Evolutionary conservation across 768 basidiomycete genomes (phyloP), one percentile per base, ranked within the genome.

Genomic region (Hypholoma sublateritium): DNA sequence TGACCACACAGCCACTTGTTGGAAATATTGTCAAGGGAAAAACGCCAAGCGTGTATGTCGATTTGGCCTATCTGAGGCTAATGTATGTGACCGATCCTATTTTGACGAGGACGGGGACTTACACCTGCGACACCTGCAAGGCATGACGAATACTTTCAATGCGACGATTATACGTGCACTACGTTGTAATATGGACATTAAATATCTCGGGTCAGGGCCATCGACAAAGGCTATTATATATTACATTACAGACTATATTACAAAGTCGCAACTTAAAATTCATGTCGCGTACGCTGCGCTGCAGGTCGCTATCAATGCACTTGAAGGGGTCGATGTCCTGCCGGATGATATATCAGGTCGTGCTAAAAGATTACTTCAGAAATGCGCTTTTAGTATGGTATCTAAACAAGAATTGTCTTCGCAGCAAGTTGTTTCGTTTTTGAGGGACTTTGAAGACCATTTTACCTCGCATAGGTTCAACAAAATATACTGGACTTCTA

Each of bases 161-260:
- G 54, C 47, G 0, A 74, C 71, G 0, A 77, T 80, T 0, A 7
- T 79, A 1, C 34, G 67, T 22, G 60, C 65, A 0, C 53, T 80
- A n/a, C n/a, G n/a, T n/a, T n/a, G n/a, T n/a, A n/a, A n/a, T n/a
- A n/a, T n/a, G n/a, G n/a, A n/a, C n/a, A 75, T 81, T 2, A 77
- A 80, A 56, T 77, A 72, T 43, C 72, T 82, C 13, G 71, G 70
- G 0, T 79, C 77, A 0, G 80, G 80, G 0, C 36, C 61, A 3
- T 58, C 70, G 0, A 76, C 76, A 2, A 80, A 80, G 50, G 78
- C 79, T 0, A 58, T 78, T 0, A 34, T 77, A 5, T 77, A 76
- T 56, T 82, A 81, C 50, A 76, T 80, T 25, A 81, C 79, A 0
- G 71, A 81, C 53, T 81, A 82, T 49, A 79, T 81, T 14, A 74